Base-by-base conservation (phyloP, 139 green algal species). In the Picochlorum sp. region DNA sequence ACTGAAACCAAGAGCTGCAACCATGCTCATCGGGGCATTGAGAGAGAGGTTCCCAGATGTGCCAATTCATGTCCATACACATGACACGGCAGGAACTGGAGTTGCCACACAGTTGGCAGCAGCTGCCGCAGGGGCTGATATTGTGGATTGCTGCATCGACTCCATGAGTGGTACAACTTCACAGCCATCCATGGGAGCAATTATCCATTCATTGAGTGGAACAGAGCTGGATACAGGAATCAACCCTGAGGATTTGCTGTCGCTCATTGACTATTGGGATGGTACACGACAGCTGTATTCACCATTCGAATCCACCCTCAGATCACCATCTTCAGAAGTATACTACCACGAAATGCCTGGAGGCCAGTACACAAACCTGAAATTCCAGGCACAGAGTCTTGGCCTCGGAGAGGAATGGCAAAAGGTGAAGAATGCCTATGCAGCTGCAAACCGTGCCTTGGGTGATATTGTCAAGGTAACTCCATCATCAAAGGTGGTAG, bases 301-400 rank as follows among this genome's bases (percentile, higher is more conserved):
- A n/a, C 90, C 85, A 13, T 97, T 92, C 61, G 91, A 97, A 81
- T 85, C 68, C 47, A 85, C 85, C 74, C 73, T 91, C 63, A 65
- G 80, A 78, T 59, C 68, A 51, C 76, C 55, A 72, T 65, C 71
- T 78, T 63, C 69, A 30, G 88, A 96, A 59, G 90, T 97, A 52
- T 97, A 96, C 78, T 60, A 81, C 52, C 91, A 97, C 74, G 88
- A 96, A 74, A 97, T 97, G 88, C 91, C 91, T 10, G 91, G 91
- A 21, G 88, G 74, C 45, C 83, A 95, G 74, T 95, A 92, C 79
- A 92, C 88, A 66, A 95, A 95, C 80, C 73, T 95, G 50, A 94
- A 94, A 70, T 94, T 95, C 77, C 86, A 94, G 74, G 71, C 81
- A 11, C 52, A 71, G 18, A 66, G 61, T 26, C 68, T 95, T 37